Conservation (phyloP, 768 basidiomycete species). For the Hebeloma cylindrosporum region DNA sequence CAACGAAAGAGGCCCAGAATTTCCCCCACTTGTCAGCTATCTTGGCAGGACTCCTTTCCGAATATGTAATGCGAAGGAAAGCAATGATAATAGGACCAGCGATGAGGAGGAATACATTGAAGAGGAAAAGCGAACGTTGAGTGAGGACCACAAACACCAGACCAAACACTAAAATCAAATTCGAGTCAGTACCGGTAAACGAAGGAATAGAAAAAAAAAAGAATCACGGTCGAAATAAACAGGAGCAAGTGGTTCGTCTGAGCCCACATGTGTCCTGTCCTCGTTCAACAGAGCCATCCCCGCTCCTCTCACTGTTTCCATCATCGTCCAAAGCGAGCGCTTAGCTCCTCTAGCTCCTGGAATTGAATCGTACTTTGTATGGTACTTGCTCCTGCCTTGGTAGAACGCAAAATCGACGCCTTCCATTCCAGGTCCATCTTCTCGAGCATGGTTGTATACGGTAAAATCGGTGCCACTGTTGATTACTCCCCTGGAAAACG, state of each 20-base stretch:
- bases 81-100: conserved; percentile 53
- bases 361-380: conserved; percentile 67
- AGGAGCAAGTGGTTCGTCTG: conserved; percentile 29
- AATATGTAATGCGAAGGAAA: neutral
- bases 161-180: conserved; percentile 52
- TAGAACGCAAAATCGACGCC: conserved; percentile 79
- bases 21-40: conserved; percentile 28
- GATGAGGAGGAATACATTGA: conserved; percentile 55
- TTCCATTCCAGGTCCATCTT: conserved; percentile 42
- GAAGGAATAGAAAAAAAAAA: neutral
- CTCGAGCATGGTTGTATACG: conserved; percentile 47
- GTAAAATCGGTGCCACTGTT: conserved; percentile 68
- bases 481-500: conserved; percentile 56
- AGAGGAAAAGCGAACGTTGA: conserved; percentile 43
- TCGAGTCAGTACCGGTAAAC: neutral
- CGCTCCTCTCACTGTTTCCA: conserved; percentile 55
- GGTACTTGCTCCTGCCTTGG: conserved; percentile 63
- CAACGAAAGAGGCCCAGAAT: conserved; percentile 53
- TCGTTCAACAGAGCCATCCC: conserved; percentile 54
- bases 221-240: conserved; percentile 71
- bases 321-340: conserved; percentile 64
- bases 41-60: neutral
- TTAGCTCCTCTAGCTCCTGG: conserved; percentile 48
- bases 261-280: conserved; percentile 23
- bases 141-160: conserved; percentile 50